Percentiles rank a stretch among this genome's conserved stretches.
Evolutionary conservation across 2,329 filamentous ascomycete genomes (phyloP).

Genomic region (Neonectria sp.): DNA sequence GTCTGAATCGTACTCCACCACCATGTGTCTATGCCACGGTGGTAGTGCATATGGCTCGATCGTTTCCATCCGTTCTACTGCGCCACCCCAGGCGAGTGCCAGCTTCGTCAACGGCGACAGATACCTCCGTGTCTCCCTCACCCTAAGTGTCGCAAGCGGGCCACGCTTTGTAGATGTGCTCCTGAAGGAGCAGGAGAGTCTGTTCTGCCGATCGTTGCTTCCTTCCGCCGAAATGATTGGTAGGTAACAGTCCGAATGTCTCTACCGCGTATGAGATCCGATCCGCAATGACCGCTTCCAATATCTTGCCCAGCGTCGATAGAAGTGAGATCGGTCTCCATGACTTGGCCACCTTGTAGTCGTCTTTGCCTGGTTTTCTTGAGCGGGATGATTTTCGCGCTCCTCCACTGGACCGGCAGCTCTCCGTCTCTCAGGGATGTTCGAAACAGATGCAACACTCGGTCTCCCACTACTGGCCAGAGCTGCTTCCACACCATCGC

Average conservation of each 20-base stretch:
- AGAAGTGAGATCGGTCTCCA: slow-evolving; percentile 48
- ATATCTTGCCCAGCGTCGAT: slow-evolving; percentile 45
- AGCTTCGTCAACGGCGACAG: too few species aligned
- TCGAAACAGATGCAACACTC: slow-evolving; percentile 13
- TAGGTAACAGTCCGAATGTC: slow-evolving; percentile 25
- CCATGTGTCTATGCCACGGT: too few species aligned
- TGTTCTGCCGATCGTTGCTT: slow-evolving; percentile 34
- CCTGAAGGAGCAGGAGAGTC: too few species aligned
- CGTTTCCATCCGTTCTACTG: too few species aligned
- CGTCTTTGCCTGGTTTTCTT: slow-evolving; percentile 42
- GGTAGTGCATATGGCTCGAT: too few species aligned
- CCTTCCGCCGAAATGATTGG: slow-evolving; percentile 31
- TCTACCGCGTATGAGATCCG: slow-evolving; percentile 24
- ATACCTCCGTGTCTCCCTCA: too few species aligned
- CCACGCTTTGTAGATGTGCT: slow-evolving; percentile 20
- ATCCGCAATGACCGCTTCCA: slow-evolving; percentile 26
- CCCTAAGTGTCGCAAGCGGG: too few species aligned
- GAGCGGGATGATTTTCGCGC: slow-evolving; percentile 45
- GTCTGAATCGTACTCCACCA: too few species aligned
- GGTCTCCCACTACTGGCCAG: slow-evolving; percentile 22
- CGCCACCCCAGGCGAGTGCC: too few species aligned
- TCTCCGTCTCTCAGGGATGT: slow-evolving; percentile 11
- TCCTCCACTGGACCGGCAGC: slow-evolving; percentile 19
- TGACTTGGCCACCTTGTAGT: slow-evolving; percentile 46
- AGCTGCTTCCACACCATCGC: slow-evolving; percentile 33